A percentile compares a stretch with the other conserved stretches of the same genome.
Conservation (phyloP, 2,329 filamentous ascomycete genomes). For the Fusarium citri region DNA sequence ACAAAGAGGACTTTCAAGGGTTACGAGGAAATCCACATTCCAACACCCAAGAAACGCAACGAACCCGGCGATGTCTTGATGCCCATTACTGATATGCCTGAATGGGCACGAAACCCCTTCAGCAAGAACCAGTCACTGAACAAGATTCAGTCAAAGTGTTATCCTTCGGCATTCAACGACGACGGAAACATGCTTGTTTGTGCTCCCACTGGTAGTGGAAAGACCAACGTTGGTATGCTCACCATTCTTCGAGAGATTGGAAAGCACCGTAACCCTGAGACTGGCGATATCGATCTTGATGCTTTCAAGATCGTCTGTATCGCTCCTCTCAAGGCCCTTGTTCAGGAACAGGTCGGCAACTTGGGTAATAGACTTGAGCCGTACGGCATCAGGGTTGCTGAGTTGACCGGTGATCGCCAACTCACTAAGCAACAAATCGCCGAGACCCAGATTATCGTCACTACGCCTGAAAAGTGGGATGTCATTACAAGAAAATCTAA, state of each 20-base stretch:
- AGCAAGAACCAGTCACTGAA: slow-evolving; percentile 89
- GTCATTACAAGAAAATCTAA: slow-evolving; percentile 98
- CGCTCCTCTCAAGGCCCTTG: slow-evolving; percentile 92
- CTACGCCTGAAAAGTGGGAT: slow-evolving; percentile 98
- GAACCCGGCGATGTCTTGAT: slow-evolving; percentile 85
- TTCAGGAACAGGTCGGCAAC: slow-evolving; percentile 98
- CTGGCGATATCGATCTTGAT: slow-evolving; percentile 94
- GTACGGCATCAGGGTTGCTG: slow-evolving; percentile 92
- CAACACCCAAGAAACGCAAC: slow-evolving; percentile 86
- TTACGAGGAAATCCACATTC: slow-evolving; percentile 98
- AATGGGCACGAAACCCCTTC: slow-evolving; percentile 91
- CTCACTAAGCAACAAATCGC: slow-evolving; percentile 98
- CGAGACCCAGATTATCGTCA: slow-evolving; percentile 98
- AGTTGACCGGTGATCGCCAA: slow-evolving; percentile 96
- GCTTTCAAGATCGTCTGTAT: slow-evolving; percentile 99
- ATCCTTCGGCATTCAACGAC: slow-evolving; percentile 87
- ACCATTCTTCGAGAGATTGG: slow-evolving; percentile 96
- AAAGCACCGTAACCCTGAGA: slow-evolving; percentile 88
- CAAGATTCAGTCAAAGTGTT: slow-evolving; percentile 95
- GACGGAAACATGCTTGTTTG: slow-evolving; percentile 99
- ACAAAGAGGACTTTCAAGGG: slow-evolving; percentile 97
- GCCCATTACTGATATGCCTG: slow-evolving; percentile 87
- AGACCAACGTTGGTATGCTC: slow-evolving; percentile 98
- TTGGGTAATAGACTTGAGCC: slow-evolving; percentile 91
- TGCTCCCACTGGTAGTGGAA: slow-evolving; percentile 95